Percentiles rank a stretch among this genome's conserved stretches.
These are phyloP conservation scores for Pythium aquatile DNA, from an alignment of 352 stramenopile genomes.

Conservation along the genomic window DNA sequence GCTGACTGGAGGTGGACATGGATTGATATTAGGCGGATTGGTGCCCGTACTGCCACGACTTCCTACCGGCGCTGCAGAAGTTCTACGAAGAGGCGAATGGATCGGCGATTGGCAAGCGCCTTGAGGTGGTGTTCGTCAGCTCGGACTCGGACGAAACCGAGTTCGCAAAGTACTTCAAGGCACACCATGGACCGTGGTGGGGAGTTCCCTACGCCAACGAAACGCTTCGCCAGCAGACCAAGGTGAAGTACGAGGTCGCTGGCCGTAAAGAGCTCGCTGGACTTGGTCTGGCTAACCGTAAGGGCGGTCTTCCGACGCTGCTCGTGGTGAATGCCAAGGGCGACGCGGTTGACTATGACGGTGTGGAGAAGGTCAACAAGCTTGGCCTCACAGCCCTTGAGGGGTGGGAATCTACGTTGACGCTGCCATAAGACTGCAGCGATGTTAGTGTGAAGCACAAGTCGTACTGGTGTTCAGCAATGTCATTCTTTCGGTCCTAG, in stretches of 20 bases:
- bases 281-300: slow-evolving; percentile 28
- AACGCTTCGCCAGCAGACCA: slow-evolving; percentile 29
- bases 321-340: slow-evolving; percentile 28
- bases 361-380: slow-evolving; percentile 30
- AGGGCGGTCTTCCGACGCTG: slow-evolving; percentile 32
- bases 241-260: slow-evolving; percentile 37
- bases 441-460: background rate
- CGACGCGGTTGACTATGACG: slow-evolving; percentile 29
- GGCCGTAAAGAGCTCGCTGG: slow-evolving; percentile 28
- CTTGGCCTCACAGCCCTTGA: slow-evolving; percentile 7
- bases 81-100: slow-evolving; percentile 56
- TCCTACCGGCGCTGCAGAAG: slow-evolving; percentile 66
- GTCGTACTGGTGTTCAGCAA: background rate
- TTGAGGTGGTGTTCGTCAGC: slow-evolving; percentile 79
- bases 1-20: background rate
- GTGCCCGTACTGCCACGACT: slow-evolving; percentile 78
- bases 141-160: slow-evolving; percentile 58
- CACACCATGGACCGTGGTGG: slow-evolving; percentile 75
- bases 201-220: slow-evolving; percentile 37
- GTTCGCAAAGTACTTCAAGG: slow-evolving; percentile 50
- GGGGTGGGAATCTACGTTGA: slow-evolving; percentile 9
- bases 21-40: slow-evolving; percentile 58
- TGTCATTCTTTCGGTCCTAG: background rate
- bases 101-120: slow-evolving; percentile 19
- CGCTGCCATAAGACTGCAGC: background rate